A percentile compares a stretch with the other conserved stretches of the same genome.
These are phyloP conservation scores for Termitomyces sp. DNA, from an alignment of 768 basidiomycete species.

Conservation along the genomic window DNA sequence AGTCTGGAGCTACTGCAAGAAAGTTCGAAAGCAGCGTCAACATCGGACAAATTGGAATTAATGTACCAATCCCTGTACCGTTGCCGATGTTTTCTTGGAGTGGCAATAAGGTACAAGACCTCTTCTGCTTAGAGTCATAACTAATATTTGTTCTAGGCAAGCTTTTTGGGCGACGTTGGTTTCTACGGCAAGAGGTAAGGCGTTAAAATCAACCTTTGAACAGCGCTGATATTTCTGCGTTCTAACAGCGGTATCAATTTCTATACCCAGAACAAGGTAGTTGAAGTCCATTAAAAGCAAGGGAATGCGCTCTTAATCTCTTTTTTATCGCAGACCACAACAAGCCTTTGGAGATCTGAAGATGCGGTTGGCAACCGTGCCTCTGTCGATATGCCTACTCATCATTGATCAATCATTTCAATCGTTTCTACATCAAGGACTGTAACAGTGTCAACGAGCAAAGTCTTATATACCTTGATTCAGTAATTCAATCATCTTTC, in stretches of 20 bases:
- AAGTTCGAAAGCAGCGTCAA: constrained; percentile 88
- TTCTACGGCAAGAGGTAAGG: constrained; percentile 86
- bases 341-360: constrained; percentile 88
- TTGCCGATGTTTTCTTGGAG: constrained; percentile 94
- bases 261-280: constrained; percentile 91
- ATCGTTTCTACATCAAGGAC: background rate
- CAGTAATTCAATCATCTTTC: constrained; percentile 14
- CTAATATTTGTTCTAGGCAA: constrained; percentile 36
- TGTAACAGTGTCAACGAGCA: background rate
- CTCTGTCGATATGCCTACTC: constrained; percentile 85
- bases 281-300: background rate
- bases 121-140: background rate
- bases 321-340: constrained; percentile 61
- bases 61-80: constrained; percentile 91
- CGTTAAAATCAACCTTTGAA: background rate
- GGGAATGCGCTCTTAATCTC: constrained; percentile 1
- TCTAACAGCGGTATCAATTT: constrained; percentile 77
- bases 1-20: constrained; percentile 91
- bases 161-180: constrained; percentile 78
- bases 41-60: constrained; percentile 91
- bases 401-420: constrained; percentile 36
- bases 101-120: constrained; percentile 68
- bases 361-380: constrained; percentile 76
- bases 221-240: background rate
- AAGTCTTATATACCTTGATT: background rate